Conservation (phyloP, 164 flowering plant species). For the Vitis rupestris region DNA sequence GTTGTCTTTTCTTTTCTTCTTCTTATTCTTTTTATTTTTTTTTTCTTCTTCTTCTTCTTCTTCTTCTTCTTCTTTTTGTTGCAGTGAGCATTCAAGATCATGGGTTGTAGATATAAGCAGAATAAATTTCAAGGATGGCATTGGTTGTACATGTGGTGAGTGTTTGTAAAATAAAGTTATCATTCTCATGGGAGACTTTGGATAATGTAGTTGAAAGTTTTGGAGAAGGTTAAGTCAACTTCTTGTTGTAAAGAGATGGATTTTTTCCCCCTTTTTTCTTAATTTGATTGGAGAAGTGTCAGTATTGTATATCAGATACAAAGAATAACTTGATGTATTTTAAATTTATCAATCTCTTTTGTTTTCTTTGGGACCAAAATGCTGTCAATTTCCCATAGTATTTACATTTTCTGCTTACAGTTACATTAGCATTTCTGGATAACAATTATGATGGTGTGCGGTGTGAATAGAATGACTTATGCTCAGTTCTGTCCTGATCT, state of each 20-base stretch:
- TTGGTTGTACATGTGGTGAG: background rate
- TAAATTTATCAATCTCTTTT: background rate
- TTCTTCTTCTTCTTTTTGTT: no score
- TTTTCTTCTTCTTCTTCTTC: no score
- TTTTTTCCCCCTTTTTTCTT: background rate
- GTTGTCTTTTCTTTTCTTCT: no score
- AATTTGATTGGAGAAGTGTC: background rate
- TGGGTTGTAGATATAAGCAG: background rate
- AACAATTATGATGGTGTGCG: no score
- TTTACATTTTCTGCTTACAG: background rate
- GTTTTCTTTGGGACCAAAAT: background rate
- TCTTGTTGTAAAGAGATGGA: background rate
- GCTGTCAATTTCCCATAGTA: background rate
- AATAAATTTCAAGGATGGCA: background rate
- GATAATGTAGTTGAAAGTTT: background rate
- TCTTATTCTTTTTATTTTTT: no score
- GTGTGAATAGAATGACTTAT: background rate
- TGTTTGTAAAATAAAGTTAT: background rate
- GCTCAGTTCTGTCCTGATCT: background rate
- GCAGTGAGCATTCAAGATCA: background rate
- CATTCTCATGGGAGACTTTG: background rate
- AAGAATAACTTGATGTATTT: background rate
- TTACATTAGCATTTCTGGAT: background rate
- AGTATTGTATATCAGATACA: background rate
- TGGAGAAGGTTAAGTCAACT: background rate